Conservation (phyloP, 2,329 filamentous ascomycete genomes). For the Neofusicoccum sp. region DNA sequence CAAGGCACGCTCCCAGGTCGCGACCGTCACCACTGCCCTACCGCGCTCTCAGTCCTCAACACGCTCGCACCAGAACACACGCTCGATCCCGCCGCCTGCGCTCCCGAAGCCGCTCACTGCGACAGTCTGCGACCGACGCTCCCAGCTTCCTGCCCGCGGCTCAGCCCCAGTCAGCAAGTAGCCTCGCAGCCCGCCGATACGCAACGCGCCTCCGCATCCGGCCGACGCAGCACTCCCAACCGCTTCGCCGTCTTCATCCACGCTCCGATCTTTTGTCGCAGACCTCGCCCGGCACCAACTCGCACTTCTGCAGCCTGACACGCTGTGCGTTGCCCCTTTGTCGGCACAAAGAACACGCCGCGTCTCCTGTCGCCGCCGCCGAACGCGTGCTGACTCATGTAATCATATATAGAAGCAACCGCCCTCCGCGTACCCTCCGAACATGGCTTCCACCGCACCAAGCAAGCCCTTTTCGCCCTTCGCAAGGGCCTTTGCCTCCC, state of each 20-base stretch:
- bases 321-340: constrained; percentile 2
- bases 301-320: background rate
- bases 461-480: constrained; percentile 42
- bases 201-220: constrained; percentile 18
- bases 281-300: background rate
- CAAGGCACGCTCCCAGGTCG: constrained; percentile 5
- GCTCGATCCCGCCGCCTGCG: background rate
- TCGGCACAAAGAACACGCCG: background rate
- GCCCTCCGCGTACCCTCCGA: constrained; percentile 19
- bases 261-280: background rate
- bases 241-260: constrained; percentile 15
- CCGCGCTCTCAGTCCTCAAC: background rate
- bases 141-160: constrained; percentile 2
- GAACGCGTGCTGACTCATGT: constrained; percentile 29
- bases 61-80: background rate
- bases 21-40: background rate
- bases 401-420: constrained; percentile 20
- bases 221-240: constrained; percentile 8
- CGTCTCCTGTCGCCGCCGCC: constrained; percentile 13
- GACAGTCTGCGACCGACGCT: constrained; percentile 14
- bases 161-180: constrained; percentile 13
- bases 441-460: constrained; percentile 36
- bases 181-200: constrained; percentile 1
- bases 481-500: constrained; percentile 38
- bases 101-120: background rate